Evolutionary conservation across 768 basidiomycete species (phyloP), one percentile per base, ranked within the genome.

Genomic region (Floccularia luteovirens): DNA sequence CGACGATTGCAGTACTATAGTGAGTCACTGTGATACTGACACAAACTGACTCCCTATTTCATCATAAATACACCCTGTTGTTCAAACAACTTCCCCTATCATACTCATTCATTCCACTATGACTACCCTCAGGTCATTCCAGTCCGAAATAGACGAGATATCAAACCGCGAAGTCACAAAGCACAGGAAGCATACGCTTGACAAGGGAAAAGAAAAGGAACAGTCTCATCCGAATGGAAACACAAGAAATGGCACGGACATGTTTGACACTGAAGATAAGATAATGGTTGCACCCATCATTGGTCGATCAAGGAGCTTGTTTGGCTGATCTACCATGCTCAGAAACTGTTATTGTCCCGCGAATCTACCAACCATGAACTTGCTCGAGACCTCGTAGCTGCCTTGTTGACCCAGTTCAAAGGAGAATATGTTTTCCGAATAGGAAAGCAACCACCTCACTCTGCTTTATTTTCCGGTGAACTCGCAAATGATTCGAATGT

Each of bases 381-480:
- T 24, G 85, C 81, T 10, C 75, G 79, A 31, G 82, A 82, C 56
- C 58, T 72, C 37, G 54, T 90, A 37, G 79, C 87, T 16, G 67
- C 69, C 4, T 61, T 88, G 24, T 61, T 90, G 41, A 89, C 83
- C 3, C 76, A 70, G 37, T 64, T 70, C 43, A 70, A 71, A 42
- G 88, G 88, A 12, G 88, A 91, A 57, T 81, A 82, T 56, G 64
- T 90, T 20, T 63, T 90, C 40, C 75, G 80, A 49, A 70, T 90
- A 56, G 89, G 89, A 41, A 55, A 67, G 38, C 80, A 72, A 32
- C 87, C 85, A 16, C 69, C 79, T 12, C 73, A 69, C 23, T 53
- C 67, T 19, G 61, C 59, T 43, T 54, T 91, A 32, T 82, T 80
- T 48, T 54, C 67, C 10, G 73, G 72, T 10, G 77, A 81, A 36